Percentiles rank a stretch among this genome's conserved stretches.
Conservation (phyloP, 108 stramenopile species). For the Conticribra guillardii region DNA sequence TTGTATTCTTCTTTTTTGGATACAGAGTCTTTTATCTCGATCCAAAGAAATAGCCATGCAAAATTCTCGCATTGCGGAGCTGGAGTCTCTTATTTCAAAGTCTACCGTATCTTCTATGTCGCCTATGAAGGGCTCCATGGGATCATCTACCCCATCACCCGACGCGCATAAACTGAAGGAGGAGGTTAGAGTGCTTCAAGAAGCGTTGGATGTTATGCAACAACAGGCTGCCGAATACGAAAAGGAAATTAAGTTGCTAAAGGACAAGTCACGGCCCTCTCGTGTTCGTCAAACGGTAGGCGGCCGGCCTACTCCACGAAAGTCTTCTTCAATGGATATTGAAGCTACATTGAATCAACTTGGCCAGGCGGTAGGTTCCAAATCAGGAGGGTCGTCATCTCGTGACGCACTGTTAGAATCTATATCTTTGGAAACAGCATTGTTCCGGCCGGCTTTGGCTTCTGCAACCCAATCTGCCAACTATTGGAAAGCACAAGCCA, state of each 20-base stretch:
- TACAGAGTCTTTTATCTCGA: slow-evolving; percentile 57
- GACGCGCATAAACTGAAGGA: slow-evolving; percentile 64
- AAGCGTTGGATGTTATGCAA: slow-evolving; percentile 86
- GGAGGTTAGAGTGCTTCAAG: slow-evolving; percentile 70
- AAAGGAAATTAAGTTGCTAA: slow-evolving; percentile 70
- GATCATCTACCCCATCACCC: slow-evolving; percentile 37
- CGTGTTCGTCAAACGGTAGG: slow-evolving; percentile 45
- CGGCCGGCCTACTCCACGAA: slow-evolving; percentile 41
- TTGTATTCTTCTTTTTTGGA: too few relatives aligned
- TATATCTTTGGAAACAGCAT: slow-evolving; percentile 63
- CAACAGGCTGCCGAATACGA: slow-evolving; percentile 85
- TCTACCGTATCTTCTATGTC: slow-evolving; percentile 52
- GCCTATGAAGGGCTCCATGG: slow-evolving; percentile 49
- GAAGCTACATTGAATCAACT: slow-evolving; percentile 33
- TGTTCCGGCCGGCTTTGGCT: slow-evolving; percentile 78
- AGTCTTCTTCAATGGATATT: slow-evolving; percentile 28
- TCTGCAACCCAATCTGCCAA: slow-evolving; percentile 71
- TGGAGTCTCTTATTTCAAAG: slow-evolving; percentile 72
- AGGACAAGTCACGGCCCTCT: slow-evolving; percentile 65
- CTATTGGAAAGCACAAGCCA: slow-evolving; percentile 71
- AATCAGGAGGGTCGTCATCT: slow-evolving; percentile 21
- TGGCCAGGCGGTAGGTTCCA: slow-evolving; percentile 14
- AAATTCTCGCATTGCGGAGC: slow-evolving; percentile 68
- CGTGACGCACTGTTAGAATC: slow-evolving; percentile 33
- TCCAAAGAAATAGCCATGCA: slow-evolving; percentile 82